phyloP scores from a whole-genome alignment of 371 early-diverging fungal species.

The Circinella minor region DNA sequence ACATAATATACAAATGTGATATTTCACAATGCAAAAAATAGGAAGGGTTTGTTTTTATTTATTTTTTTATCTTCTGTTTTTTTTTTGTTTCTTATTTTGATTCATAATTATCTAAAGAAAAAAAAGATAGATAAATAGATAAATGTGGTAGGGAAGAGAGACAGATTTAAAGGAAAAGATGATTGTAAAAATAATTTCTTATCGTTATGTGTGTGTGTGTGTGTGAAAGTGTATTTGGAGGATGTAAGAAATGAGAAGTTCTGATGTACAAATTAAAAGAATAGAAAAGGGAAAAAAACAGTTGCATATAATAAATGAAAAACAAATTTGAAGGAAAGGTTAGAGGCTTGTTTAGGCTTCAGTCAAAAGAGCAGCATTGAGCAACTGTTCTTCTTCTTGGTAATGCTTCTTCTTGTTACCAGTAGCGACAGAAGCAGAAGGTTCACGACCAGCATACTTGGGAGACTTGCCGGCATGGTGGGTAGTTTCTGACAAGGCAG shows the following conservation, averaged over 20 bases:
- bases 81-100: no score
- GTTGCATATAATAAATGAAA: not conserved
- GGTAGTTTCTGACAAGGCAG: constrained; percentile 75
- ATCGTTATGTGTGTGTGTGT: no score
- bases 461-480: constrained; percentile 74
- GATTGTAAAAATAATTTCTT: no score
- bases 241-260: not conserved
- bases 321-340: not conserved
- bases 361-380: constrained; percentile 79
- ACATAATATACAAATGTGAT: no score
- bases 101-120: no score
- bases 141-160: no score
- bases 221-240: not conserved
- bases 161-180: no score
- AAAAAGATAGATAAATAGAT: no score
- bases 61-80: no score
- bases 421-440: constrained; percentile 94
- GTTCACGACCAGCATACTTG: constrained; percentile 90
- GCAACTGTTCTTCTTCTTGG: constrained; percentile 87
- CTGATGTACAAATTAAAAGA: constrained; percentile 1
- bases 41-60: no score
- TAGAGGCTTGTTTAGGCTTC: constrained; percentile 27
- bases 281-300: not conserved
- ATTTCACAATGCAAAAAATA: no score
- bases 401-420: constrained; percentile 97